phyloP scores from a whole-genome alignment of 768 basidiomycete species.

The Tylopilus balloui region DNA sequence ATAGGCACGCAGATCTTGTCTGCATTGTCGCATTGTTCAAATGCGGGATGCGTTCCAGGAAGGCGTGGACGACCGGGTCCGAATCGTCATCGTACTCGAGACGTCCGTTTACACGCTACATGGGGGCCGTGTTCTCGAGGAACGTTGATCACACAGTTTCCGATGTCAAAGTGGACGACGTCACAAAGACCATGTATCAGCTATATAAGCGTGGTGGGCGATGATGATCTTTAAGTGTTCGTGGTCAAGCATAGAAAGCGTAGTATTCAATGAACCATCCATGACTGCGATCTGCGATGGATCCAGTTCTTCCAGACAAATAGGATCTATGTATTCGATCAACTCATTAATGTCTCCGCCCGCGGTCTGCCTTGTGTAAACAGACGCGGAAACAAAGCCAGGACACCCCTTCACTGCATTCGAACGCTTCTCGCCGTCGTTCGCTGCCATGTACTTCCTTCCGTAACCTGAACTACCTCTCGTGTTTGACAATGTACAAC shows the following conservation, averaged over 20 bases:
- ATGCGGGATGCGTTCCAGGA: conserved; percentile 38
- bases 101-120: conserved; percentile 33
- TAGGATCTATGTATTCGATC: conserved; percentile 33
- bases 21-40: conserved; percentile 34
- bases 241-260: neutral
- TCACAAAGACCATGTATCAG: conserved; percentile 39
- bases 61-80: conserved; percentile 33
- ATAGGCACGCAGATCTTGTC: conserved; percentile 35
- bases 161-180: conserved; percentile 39
- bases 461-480: conserved; percentile 42
- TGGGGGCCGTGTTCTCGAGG: conserved; percentile 38
- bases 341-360: conserved; percentile 38
- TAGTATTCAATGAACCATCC: conserved; percentile 35
- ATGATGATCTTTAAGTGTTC: conserved; percentile 2
- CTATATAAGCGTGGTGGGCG: conserved; percentile 26
- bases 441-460: conserved; percentile 35
- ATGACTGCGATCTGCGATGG: conserved; percentile 38
- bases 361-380: neutral
- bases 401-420: conserved; percentile 35
- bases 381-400: neutral
- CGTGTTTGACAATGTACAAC: conserved; percentile 41
- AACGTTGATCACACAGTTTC: conserved; percentile 39
- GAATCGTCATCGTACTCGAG: conserved; percentile 41
- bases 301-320: conserved; percentile 33
- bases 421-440: conserved; percentile 41